Percentiles rank a stretch among this genome's conserved stretches.
Evolutionary conservation across 75 land plant species (phyloP).

Genomic region (Sequoiadendron giganteum): DNA sequence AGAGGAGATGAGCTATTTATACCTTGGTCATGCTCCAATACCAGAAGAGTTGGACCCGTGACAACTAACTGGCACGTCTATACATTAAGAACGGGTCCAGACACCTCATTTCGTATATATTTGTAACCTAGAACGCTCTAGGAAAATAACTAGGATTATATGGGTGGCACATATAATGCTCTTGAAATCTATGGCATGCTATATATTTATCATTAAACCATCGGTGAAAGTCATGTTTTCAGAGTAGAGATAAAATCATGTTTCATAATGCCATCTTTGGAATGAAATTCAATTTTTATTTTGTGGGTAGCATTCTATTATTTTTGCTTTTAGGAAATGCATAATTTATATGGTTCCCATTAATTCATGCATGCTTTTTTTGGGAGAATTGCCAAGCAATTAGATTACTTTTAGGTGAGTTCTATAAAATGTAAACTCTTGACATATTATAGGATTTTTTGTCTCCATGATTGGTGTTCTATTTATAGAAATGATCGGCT

Average conservation of each 20-base stretch:
- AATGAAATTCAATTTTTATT: neutral
- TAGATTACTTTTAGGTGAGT: neutral
- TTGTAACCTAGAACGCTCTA: neutral
- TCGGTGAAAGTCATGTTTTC: neutral
- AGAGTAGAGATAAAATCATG: neutral
- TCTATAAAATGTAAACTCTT: neutral
- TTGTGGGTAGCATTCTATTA: neutral
- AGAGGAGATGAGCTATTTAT: slow-evolving; percentile 86
- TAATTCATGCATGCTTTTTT: neutral
- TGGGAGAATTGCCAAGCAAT: neutral
- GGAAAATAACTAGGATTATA: neutral
- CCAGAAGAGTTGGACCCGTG: slow-evolving; percentile 45
- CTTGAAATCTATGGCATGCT: neutral
- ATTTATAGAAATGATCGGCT: neutral
- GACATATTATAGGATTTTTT: neutral
- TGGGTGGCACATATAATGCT: neutral
- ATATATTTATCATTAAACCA: neutral
- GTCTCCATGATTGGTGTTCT: neutral
- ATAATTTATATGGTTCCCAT: neutral
- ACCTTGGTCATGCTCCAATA: slow-evolving; percentile 54
- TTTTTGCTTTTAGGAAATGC: neutral
- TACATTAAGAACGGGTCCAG: neutral
- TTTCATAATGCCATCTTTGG: slow-evolving; percentile 5
- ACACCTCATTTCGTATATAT: neutral
- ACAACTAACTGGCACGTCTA: neutral